Evolutionary conservation across 768 basidiomycete genomes (phyloP).

Genomic region (Tricholoma bakamatsutake): DNA sequence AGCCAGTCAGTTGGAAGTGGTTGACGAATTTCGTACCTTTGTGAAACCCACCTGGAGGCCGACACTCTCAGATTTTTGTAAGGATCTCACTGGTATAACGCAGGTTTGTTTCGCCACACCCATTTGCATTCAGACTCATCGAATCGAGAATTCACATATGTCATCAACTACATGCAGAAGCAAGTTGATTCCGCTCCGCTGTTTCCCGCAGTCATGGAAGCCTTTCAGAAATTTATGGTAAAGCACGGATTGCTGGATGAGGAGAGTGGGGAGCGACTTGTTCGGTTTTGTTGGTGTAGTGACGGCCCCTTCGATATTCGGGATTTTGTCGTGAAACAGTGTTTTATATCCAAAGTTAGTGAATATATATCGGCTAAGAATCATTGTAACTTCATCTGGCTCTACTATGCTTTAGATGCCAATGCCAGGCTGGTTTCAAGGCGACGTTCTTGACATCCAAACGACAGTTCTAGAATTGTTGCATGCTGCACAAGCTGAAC

Average conservation of each 20-base stretch:
- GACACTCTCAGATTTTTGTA: slow-evolving; percentile 78
- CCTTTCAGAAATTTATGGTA: slow-evolving; percentile 62
- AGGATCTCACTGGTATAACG: slow-evolving; percentile 81
- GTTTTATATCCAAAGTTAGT: slow-evolving; percentile 75
- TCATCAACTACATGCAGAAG: slow-evolving; percentile 35
- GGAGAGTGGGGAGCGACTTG: slow-evolving; percentile 46
- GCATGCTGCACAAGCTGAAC: slow-evolving; percentile 17
- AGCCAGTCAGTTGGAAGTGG: slow-evolving; percentile 56
- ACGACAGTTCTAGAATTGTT: slow-evolving; percentile 47
- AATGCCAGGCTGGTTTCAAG: slow-evolving; percentile 70
- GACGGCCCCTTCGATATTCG: slow-evolving; percentile 82
- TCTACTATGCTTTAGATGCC: slow-evolving; percentile 34
- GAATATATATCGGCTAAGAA: slow-evolving; percentile 6
- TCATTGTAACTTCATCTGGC: slow-evolving; percentile 1
- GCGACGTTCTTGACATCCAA: slow-evolving; percentile 73
- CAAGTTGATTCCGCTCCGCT: slow-evolving; percentile 77
- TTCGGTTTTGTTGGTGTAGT: slow-evolving; percentile 75
- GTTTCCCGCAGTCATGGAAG: slow-evolving; percentile 63
- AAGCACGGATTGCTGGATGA: slow-evolving; percentile 65
- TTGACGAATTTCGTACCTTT: slow-evolving; percentile 83
- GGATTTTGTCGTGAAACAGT: slow-evolving; percentile 86
- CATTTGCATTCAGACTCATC: neutral
- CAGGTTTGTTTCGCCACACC: slow-evolving; percentile 52
- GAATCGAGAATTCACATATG: neutral
- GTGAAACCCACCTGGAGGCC: slow-evolving; percentile 88